Evolutionary conservation across 2,329 filamentous ascomycete genomes (phyloP), one percentile per base, ranked within the genome.

Genomic region (Trichoderma gracile): DNA sequence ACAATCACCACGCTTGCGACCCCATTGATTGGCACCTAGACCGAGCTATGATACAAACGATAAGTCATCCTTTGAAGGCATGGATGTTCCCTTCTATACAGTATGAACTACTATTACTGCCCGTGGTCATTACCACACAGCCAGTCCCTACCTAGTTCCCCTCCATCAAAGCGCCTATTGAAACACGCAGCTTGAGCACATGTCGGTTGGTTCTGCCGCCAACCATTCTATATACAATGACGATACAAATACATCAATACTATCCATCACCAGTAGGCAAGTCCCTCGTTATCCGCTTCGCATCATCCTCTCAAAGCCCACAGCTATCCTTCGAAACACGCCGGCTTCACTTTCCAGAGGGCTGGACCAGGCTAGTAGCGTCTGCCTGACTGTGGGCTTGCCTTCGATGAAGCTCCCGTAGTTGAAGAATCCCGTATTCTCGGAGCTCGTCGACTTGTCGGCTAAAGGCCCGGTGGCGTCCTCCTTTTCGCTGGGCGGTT

Each of bases 281-380:
- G 25, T 50, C 10, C 10, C 17, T 56, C 33, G 21, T 49, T 52
- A 30, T 42, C 46, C 45, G 3, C 30, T 49, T 21, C 53, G 43
- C 38, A 64, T 58, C 38, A 64, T 64, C 52, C 38, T 57, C 25
- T 14, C 52, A 23, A 33, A 33, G n/a, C n/a, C 9, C 19, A 57
- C 8, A 2, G 38, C n/a, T 19, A 47, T 40, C 57, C 43, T 64
- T n/a, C 54, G 61, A 47, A 58, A 40, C 14, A 64, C 61, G n/a
- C 46, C 19, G 15, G 23, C 38, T 38, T 64, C 63, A 12, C 50
- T 33, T 21, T 27, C 50, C 17, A 63, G 14, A 43, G 46, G 55
- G 17, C 19, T 45, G 6, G 63, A 43, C 63, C 63, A 65, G 14
- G 49, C n/a, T 12, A 49, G 33, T 9, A 60, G 33, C 19, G 49